phyloP scores from a whole-genome alignment of 768 basidiomycete species.

The Mycena indigotica region DNA sequence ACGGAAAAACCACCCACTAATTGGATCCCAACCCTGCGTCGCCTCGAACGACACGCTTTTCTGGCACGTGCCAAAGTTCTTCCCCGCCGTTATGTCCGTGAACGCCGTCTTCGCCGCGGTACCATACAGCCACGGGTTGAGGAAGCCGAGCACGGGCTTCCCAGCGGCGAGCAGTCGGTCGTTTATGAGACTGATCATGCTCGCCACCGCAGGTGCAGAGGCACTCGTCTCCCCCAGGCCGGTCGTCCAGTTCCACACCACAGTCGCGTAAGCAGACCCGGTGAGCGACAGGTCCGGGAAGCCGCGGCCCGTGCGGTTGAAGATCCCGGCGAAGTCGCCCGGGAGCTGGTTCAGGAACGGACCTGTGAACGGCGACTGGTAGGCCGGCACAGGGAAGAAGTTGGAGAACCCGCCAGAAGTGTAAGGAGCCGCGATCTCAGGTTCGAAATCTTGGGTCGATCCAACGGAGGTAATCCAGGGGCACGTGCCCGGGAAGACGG shows the following conservation, averaged over 20 bases:
- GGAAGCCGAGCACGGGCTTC: conserved; percentile 41
- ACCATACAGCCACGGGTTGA: conserved; percentile 40
- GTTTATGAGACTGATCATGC: conserved; percentile 47
- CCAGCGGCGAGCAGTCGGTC: conserved; percentile 39
- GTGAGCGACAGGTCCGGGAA: conserved; percentile 30
- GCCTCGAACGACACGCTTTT: neutral
- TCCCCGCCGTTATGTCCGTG: conserved; percentile 12
- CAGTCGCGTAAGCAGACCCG: conserved; percentile 40
- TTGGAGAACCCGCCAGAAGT: conserved; percentile 6
- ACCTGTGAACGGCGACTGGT: neutral
- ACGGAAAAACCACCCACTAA: neutral
- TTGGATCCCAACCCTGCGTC: neutral
- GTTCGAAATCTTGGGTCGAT: conserved; percentile 35
- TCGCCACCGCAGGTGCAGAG: conserved; percentile 46
- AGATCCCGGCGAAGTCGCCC: neutral
- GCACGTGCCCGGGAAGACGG: conserved; percentile 36
- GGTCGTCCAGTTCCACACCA: neutral
- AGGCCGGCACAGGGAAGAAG: neutral
- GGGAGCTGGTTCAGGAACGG: neutral
- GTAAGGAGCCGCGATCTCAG: conserved; percentile 22
- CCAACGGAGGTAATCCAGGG: conserved; percentile 42
- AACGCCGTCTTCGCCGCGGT: conserved; percentile 5
- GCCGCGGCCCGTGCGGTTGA: conserved; percentile 9
- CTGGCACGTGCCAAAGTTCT: neutral
- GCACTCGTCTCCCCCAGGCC: conserved; percentile 46